phyloP scores from a whole-genome alignment of 2,329 filamentous ascomycete species.

The Calonectria crousiana region DNA sequence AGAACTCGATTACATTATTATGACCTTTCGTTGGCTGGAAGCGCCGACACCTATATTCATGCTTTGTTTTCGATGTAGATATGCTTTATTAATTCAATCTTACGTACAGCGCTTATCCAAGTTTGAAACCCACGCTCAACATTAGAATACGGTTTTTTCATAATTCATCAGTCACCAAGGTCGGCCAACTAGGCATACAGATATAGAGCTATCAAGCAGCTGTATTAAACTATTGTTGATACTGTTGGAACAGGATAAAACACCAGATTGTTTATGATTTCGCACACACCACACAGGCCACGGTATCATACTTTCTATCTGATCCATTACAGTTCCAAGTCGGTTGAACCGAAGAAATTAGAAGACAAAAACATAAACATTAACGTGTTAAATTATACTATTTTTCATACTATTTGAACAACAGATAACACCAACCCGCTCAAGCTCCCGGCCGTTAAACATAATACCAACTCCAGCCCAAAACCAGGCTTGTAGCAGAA shows the following conservation, averaged over 20 bases:
- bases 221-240: background rate
- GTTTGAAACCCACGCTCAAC: background rate
- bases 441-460: background rate
- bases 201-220: background rate
- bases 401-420: background rate
- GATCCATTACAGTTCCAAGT: too few species aligned
- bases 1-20: background rate
- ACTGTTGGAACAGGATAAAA: background rate
- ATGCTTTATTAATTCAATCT: background rate
- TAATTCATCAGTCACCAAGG: background rate
- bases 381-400: background rate
- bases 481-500: background rate
- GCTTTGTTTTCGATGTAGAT: background rate
- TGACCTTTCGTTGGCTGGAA: too few species aligned
- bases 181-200: background rate
- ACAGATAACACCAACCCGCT: background rate
- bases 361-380: too few species aligned
- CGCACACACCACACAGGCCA: too few species aligned
- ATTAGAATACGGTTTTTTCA: background rate
- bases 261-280: too few species aligned
- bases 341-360: too few species aligned
- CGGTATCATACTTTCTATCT: too few species aligned
- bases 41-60: accelerated
- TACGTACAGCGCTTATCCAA: background rate
- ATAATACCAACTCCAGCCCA: background rate